Base-by-base conservation (phyloP, 1,284 basidiomycete genomes). In the Gomphus sp. region DNA sequence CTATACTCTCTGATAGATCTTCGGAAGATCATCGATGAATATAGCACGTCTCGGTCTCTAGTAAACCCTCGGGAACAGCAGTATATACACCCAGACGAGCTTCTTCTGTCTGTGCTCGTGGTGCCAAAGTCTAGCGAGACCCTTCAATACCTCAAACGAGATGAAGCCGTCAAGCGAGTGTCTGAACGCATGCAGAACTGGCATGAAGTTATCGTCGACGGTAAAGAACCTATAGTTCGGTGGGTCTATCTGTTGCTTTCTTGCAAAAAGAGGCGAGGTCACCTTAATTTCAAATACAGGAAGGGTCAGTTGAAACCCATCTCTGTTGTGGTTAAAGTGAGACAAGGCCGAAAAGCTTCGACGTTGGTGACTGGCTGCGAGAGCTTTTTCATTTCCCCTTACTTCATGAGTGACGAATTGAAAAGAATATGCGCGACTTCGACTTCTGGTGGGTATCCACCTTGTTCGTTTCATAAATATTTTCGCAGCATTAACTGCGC, bases 311-410 rank as follows among this genome's bases (percentile, higher is more conserved):
- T 92, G 49, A 81, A 80, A 56, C 84, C 88, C 0, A 80, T 95
- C 52, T 79, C 79, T 6, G 78, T 95, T 18, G 69, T 74, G 4
- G 78, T 82, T 55, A 93, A 91, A 72, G 73, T 82, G 18, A 78
- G 91, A 25, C 87, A 89, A 68, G 89, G 90, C 4, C 77, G 85
- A 49, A 89, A 90, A 71, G 81, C 84, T 25, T 83, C 81, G 53
- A 96, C 93, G 3, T 73, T 89, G 52, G 76, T 93, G 48, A 83
- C 84, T 0, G 85, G 87, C 0, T 87, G 90, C 62, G 93, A 96
- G 67, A 76, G 83, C 0, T 95, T 87, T 70, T 76, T 79, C 4
- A 71, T 92, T 25, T 74, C 82, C 0, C 85, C 91, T 14, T 79
- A 82, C 18, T 59, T 59, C 39, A 81, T 95, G 69, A 86, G 87